Conservation (phyloP, 2,329 filamentous ascomycete species). For the Diaporthe aspalathi region DNA sequence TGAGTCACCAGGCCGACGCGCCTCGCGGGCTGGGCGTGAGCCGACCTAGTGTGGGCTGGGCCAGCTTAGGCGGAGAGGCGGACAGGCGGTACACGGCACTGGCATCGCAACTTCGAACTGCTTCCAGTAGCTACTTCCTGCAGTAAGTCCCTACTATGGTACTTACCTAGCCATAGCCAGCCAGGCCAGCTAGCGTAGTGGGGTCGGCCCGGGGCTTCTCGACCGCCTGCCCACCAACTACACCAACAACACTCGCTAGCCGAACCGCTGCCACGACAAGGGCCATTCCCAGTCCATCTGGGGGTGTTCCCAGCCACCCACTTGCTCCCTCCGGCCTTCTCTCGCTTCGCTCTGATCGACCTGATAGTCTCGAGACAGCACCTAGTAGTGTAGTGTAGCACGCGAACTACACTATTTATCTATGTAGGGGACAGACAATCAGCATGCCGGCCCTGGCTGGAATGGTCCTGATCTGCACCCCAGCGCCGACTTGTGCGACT, state of each 20-base stretch:
- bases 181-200: not conserved
- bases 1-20: slow-evolving; percentile 26
- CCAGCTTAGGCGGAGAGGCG: too few relatives aligned
- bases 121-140: too few relatives aligned
- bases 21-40: slow-evolving; percentile 6
- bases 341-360: slow-evolving; percentile 1
- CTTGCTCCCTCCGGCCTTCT: not conserved
- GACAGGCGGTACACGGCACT: not conserved
- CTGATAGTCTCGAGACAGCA: not conserved
- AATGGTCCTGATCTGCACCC: too few relatives aligned
- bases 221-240: slow-evolving; percentile 13
- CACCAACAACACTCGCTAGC: too few relatives aligned
- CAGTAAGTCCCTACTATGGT: too few relatives aligned
- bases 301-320: slow-evolving; percentile 27
- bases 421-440: too few relatives aligned
- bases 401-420: too few relatives aligned
- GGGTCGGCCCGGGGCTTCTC: slow-evolving; percentile 27
- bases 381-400: too few relatives aligned
- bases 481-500: not conserved
- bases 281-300: slow-evolving; percentile 24
- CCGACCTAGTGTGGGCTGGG: not conserved
- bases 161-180: not conserved
- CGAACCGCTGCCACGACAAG: not conserved
- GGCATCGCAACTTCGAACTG: slow-evolving; percentile 7
- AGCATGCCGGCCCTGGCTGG: not conserved